These are phyloP conservation scores for Earliella scabrosa DNA, from an alignment of 1,284 basidiomycete species.

Conservation along the genomic window DNA sequence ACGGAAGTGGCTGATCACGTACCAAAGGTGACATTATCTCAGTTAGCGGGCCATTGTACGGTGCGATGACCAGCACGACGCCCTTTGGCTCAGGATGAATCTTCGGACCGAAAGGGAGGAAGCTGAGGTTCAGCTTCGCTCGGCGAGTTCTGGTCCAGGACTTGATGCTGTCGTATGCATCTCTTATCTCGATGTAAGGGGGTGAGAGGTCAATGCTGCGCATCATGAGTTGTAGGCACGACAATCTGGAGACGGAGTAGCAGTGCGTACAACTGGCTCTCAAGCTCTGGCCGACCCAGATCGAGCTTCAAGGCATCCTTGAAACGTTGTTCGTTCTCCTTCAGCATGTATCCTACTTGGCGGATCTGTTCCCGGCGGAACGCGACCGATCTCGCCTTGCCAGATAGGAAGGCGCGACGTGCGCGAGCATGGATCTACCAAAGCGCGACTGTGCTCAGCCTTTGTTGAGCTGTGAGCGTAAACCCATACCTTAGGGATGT, in stretches of 20 bases:
- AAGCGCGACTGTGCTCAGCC: not conserved
- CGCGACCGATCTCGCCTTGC: conserved; percentile 61
- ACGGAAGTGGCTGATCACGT: conserved; percentile 19
- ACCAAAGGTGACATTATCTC: conserved; percentile 60
- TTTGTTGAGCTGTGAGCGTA: not conserved
- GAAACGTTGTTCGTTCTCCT: conserved; percentile 64
- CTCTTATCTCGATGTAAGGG: conserved; percentile 61
- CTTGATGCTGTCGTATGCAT: conserved; percentile 68
- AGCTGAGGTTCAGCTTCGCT: conserved; percentile 60
- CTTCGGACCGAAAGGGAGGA: conserved; percentile 59
- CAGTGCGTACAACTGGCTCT: conserved; percentile 58
- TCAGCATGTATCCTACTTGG: conserved; percentile 64
- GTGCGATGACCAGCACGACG: conserved; percentile 66
- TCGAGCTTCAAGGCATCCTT: conserved; percentile 58
- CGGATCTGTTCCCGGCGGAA: conserved; percentile 71
- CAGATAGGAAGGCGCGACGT: conserved; percentile 54
- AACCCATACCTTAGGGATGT: conserved; percentile 22
- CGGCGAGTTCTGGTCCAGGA: conserved; percentile 80
- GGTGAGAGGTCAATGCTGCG: conserved; percentile 49
- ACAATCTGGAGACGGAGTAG: not conserved
- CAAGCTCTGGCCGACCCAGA: conserved; percentile 58
- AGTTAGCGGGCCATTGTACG: conserved; percentile 64
- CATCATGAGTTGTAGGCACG: not conserved
- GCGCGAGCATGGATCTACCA: conserved; percentile 58
- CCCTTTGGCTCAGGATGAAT: conserved; percentile 82